phyloP scores from a whole-genome alignment of 108 stramenopile genomes.

The Cylindrotheca fusiformis region DNA sequence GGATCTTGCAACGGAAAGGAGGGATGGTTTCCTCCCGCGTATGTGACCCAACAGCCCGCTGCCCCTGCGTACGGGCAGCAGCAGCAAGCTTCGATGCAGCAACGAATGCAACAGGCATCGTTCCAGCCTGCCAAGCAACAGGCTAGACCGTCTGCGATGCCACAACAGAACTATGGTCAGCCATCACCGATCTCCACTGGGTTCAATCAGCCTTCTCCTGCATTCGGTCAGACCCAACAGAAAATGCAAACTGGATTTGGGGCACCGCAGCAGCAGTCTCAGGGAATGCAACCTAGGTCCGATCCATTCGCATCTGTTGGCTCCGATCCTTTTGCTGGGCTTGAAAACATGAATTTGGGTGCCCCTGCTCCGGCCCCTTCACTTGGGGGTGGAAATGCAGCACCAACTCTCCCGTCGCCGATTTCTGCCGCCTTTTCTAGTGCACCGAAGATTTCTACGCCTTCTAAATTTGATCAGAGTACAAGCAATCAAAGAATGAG shows the following conservation, averaged over 20 bases:
- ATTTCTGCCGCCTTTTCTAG: not conserved
- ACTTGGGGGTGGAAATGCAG: constrained; percentile 9
- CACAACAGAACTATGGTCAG: constrained; percentile 18
- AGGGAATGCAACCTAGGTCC: constrained; percentile 8
- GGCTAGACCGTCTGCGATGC: constrained; percentile 19
- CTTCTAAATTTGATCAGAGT: not conserved
- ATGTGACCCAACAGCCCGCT: constrained; percentile 47
- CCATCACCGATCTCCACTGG: not conserved
- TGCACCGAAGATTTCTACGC: not conserved
- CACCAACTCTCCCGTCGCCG: not conserved
- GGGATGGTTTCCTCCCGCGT: constrained; percentile 86
- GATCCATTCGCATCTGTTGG: not conserved
- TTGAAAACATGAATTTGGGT: constrained; percentile 40
- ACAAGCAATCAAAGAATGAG: constrained; percentile 1
- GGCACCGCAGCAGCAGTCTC: constrained; percentile 4
- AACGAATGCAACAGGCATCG: constrained; percentile 57
- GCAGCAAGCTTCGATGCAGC: constrained; percentile 47
- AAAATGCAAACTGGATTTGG: constrained; percentile 8
- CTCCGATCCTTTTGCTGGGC: constrained; percentile 82
- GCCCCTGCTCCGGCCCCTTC: constrained; percentile 1
- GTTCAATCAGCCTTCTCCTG: constrained; percentile 14
- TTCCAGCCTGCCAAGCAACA: constrained; percentile 54
- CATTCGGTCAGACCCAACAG: constrained; percentile 28
- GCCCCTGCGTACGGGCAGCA: constrained; percentile 9
- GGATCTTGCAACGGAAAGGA: constrained; percentile 62